These are phyloP conservation scores for Flaveria brownii DNA, from an alignment of 129 eudicot species.

Conservation along the genomic window DNA sequence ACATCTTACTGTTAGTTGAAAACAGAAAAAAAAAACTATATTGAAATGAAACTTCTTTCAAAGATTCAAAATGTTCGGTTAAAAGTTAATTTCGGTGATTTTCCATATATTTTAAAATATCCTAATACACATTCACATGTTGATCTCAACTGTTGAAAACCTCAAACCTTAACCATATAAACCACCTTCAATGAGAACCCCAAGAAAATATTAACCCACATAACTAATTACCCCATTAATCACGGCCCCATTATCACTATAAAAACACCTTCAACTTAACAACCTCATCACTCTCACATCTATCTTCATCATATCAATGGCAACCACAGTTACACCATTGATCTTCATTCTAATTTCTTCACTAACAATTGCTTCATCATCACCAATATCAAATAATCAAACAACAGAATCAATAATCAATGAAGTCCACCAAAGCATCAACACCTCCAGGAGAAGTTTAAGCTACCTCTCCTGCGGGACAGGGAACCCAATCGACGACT, in stretches of 20 bases:
- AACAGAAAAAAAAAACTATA: too few relatives aligned
- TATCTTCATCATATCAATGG: constrained; percentile 25
- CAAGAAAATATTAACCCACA: constrained; percentile 14
- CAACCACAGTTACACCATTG: not conserved
- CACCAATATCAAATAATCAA: not conserved
- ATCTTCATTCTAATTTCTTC: constrained; percentile 28
- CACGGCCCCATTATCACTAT: constrained; percentile 57
- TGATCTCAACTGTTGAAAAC: not conserved
- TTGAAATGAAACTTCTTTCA: too few relatives aligned
- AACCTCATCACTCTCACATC: constrained; percentile 4
- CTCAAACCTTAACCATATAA: constrained; percentile 30
- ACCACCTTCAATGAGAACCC: constrained; percentile 38
- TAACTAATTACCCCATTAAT: constrained; percentile 68
- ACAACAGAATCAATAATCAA: constrained; percentile 45
- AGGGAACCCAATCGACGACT: constrained; percentile 88
- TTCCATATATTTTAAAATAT: too few relatives aligned
- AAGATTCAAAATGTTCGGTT: too few relatives aligned
- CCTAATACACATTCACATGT: not conserved
- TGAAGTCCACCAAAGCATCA: constrained; percentile 60
- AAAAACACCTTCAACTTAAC: constrained; percentile 32
- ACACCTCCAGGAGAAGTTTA: constrained; percentile 74
- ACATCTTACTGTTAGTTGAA: too few relatives aligned
- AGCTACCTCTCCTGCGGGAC: constrained; percentile 67
- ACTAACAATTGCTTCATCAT: constrained; percentile 2
- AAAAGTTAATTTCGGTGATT: too few relatives aligned